phyloP scores from a whole-genome alignment of 768 basidiomycete genomes.

The Inosperma sp. region DNA sequence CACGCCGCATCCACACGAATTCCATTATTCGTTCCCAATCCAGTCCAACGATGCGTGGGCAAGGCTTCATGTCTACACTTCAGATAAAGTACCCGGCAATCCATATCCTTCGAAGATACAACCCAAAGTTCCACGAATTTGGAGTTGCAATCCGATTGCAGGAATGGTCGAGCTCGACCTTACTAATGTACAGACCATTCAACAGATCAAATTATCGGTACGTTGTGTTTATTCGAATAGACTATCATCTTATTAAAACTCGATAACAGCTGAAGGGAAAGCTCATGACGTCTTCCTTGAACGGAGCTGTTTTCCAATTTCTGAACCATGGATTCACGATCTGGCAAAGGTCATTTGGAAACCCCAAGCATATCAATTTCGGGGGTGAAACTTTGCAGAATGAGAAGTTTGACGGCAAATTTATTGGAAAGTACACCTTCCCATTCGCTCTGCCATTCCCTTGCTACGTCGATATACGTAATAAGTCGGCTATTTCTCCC shows the following conservation, averaged over 20 bases:
- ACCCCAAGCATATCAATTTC: conserved; percentile 10
- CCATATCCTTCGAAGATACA: neutral
- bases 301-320: conserved; percentile 18
- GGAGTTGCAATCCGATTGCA: conserved; percentile 41
- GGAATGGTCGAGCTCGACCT: conserved; percentile 48
- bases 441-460: conserved; percentile 33
- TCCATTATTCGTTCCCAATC: conserved; percentile 10
- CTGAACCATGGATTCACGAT: conserved; percentile 19
- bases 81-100: conserved; percentile 3
- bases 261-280: conserved; percentile 23
- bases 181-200: conserved; percentile 41
- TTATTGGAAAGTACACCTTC: conserved; percentile 27
- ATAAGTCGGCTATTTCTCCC: conserved; percentile 2
- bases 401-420: conserved; percentile 15
- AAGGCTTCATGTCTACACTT: neutral
- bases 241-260: neutral
- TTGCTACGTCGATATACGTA: conserved; percentile 12
- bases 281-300: conserved; percentile 19
- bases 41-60: conserved; percentile 8
- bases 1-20: too few species aligned
- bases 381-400: neutral
- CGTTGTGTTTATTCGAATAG: neutral
- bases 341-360: conserved; percentile 24
- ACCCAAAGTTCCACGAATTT: conserved; percentile 23
- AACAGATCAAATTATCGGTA: conserved; percentile 24